Percentiles rank a stretch among this genome's conserved stretches.
These are phyloP conservation scores for Calonectria pteridis DNA, from an alignment of 2,329 filamentous ascomycete genomes.

Conservation along the genomic window DNA sequence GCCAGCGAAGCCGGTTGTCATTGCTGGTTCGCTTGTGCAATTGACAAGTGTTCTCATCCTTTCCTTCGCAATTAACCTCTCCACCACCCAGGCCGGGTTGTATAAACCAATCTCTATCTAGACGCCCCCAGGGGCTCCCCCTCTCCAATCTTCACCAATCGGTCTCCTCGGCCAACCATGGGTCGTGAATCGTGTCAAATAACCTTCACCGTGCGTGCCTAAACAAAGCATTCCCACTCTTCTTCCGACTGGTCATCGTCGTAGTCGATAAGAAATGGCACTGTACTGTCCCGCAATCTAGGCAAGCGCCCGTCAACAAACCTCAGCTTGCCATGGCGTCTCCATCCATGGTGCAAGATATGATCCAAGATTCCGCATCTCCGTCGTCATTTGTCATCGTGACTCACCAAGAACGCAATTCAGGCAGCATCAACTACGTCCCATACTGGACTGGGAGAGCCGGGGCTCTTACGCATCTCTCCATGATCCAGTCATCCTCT, in stretches of 20 bases:
- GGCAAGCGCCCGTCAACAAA: not conserved
- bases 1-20: not conserved
- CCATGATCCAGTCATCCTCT: not conserved
- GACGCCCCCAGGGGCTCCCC: not conserved
- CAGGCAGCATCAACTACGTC: not conserved
- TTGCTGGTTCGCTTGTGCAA: conserved; percentile 4
- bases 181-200: not conserved
- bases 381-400: not conserved
- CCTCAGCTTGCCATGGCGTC: not conserved
- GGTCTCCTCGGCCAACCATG: not conserved
- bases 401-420: not conserved
- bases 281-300: not conserved
- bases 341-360: conserved; percentile 17
- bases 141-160: not conserved
- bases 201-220: conserved; percentile 1
- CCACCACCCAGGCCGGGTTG: not conserved
- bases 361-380: not conserved
- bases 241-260: not conserved
- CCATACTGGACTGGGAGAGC: not conserved
- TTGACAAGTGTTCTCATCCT: conserved; percentile 32
- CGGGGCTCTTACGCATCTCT: not conserved
- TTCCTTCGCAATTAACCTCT: not conserved
- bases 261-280: not conserved
- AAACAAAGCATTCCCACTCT: not conserved
- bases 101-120: not conserved